These are phyloP conservation scores for Aspergillus versicolor DNA, from an alignment of 2,329 filamentous ascomycete genomes.

Conservation along the genomic window DNA sequence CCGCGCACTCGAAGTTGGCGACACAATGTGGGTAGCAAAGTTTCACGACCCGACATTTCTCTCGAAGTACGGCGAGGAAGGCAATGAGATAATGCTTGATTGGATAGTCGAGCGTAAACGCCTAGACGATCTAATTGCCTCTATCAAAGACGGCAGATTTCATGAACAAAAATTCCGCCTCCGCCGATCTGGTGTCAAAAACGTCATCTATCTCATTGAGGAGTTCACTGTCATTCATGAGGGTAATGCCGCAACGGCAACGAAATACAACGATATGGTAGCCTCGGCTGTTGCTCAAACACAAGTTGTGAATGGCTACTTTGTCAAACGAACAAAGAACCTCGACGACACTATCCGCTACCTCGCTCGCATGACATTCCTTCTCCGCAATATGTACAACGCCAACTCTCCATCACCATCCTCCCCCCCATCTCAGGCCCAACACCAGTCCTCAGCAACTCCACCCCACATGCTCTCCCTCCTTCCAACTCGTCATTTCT, in stretches of 20 bases:
- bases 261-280: slow-evolving; percentile 64
- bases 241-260: slow-evolving; percentile 38
- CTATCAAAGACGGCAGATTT: slow-evolving; percentile 79
- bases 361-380: slow-evolving; percentile 67
- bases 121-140: slow-evolving; percentile 74
- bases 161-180: slow-evolving; percentile 83
- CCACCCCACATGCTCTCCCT: slow-evolving; percentile 50
- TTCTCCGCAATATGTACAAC: slow-evolving; percentile 64
- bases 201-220: slow-evolving; percentile 77
- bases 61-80: slow-evolving; percentile 53
- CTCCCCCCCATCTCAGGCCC: background rate
- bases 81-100: slow-evolving; percentile 71
- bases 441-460: background rate
- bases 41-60: slow-evolving; percentile 61
- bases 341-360: slow-evolving; percentile 79
- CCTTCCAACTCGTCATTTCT: slow-evolving; percentile 61
- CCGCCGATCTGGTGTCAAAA: slow-evolving; percentile 68
- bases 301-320: slow-evolving; percentile 76
- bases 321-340: slow-evolving; percentile 72
- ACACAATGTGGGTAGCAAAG: slow-evolving; percentile 77
- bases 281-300: slow-evolving; percentile 73
- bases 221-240: slow-evolving; percentile 63
- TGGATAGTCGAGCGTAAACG: slow-evolving; percentile 81
- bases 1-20: slow-evolving; percentile 69
- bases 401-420: background rate